These are phyloP conservation scores for Stephanocyclus meneghinianus DNA, from an alignment of 352 stramenopile species.

Conservation along the genomic window DNA sequence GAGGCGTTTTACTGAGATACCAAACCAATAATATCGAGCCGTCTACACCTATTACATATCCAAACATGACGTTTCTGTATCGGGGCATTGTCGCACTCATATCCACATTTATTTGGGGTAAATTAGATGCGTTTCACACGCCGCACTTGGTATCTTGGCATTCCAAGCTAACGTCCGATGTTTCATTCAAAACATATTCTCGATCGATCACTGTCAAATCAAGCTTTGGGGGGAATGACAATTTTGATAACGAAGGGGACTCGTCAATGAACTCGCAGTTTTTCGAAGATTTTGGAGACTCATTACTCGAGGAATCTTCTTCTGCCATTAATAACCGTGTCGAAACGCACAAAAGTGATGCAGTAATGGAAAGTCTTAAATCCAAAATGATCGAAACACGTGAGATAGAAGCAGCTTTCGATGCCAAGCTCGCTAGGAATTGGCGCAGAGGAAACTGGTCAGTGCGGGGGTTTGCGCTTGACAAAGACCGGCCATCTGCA, in stretches of 20 bases:
- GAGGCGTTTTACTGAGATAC: too few relatives aligned
- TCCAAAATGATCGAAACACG: constrained; percentile 42
- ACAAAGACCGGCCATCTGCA: constrained; percentile 20
- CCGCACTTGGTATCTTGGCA: not conserved
- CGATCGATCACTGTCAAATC: not conserved
- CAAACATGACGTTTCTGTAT: not conserved
- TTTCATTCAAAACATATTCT: not conserved
- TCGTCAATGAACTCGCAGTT: constrained; percentile 20
- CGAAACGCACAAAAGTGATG: not conserved
- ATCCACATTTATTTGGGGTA: not conserved
- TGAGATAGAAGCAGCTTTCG: constrained; percentile 34
- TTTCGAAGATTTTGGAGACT: constrained; percentile 51
- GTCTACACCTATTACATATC: not conserved
- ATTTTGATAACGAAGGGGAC: not conserved
- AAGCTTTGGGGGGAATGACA: not conserved
- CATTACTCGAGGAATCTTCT: not conserved
- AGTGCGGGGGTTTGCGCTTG: constrained; percentile 49
- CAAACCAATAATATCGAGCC: too few relatives aligned
- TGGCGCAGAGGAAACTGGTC: constrained; percentile 54
- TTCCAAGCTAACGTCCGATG: not conserved
- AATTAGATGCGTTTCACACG: not conserved
- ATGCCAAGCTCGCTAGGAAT: constrained; percentile 49
- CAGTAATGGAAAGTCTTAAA: constrained; percentile 22
- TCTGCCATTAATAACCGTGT: not conserved
- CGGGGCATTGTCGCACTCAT: not conserved